A percentile compares a stretch with the other conserved stretches of the same genome.
phyloP scores from a whole-genome alignment of 768 basidiomycete species.

The Hygrocybe coccinea region DNA sequence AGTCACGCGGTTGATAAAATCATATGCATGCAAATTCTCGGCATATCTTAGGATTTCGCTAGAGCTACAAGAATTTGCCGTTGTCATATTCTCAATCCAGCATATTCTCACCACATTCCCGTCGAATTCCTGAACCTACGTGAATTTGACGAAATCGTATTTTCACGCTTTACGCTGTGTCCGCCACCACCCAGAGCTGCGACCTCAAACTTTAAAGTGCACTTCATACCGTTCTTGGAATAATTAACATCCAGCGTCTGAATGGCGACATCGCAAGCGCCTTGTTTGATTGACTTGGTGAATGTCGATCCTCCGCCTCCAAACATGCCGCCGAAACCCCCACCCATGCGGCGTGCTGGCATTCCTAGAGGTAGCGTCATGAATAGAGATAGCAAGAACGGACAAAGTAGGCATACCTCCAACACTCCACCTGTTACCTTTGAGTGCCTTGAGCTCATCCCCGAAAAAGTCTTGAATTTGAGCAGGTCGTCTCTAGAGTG shows the following conservation, averaged over 20 bases:
- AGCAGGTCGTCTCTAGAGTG: slow-evolving; percentile 13
- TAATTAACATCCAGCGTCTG: slow-evolving; percentile 33
- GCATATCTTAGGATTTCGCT: no score
- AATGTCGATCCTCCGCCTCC: slow-evolving; percentile 24
- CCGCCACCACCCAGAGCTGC: slow-evolving; percentile 18
- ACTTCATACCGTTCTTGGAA: slow-evolving; percentile 40
- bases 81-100: no score
- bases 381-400: not conserved
- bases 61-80: no score
- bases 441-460: slow-evolving; percentile 32
- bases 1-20: no score
- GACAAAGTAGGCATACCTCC: slow-evolving; percentile 24
- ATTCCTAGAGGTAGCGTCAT: slow-evolving; percentile 8
- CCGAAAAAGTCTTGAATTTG: slow-evolving; percentile 32
- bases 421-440: slow-evolving; percentile 33
- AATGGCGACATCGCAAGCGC: slow-evolving; percentile 31
- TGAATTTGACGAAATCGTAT: no score
- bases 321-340: slow-evolving; percentile 1
- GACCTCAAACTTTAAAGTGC: slow-evolving; percentile 38
- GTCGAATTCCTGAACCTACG: no score
- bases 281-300: slow-evolving; percentile 36
- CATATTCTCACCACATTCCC: no score
- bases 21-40: no score
- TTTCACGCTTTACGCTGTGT: not conserved
- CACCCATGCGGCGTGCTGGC: slow-evolving; percentile 11